A percentile compares a stretch with the other conserved stretches of the same genome.
Conservation (phyloP, 2,329 filamentous ascomycete genomes). For the Dothistroma septosporum region DNA sequence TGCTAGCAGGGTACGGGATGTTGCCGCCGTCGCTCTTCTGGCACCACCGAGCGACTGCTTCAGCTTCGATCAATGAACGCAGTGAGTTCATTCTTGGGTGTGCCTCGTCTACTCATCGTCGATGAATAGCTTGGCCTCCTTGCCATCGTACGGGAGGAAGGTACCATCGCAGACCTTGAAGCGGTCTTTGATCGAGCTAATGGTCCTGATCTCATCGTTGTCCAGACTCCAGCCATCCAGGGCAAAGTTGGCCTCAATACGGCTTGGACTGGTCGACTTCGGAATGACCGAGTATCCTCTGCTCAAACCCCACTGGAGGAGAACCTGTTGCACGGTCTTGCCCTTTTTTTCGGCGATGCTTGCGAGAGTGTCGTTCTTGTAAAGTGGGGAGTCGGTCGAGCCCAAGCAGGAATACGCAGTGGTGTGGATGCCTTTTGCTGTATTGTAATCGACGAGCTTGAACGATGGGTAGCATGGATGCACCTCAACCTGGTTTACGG, state of each 20-base stretch:
- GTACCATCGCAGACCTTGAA: constrained; percentile 73
- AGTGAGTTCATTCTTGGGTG: neutral
- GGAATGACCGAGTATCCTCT: constrained; percentile 81
- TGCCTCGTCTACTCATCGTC: constrained; percentile 15
- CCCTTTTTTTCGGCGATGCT: constrained; percentile 58
- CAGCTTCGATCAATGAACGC: too few species aligned
- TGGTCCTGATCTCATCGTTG: constrained; percentile 64
- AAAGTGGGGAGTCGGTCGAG: constrained; percentile 64
- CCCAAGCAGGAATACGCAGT: constrained; percentile 73
- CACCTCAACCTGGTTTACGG: constrained; percentile 79
- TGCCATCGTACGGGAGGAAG: constrained; percentile 15
- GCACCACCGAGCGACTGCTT: too few species aligned
- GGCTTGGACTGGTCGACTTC: constrained; percentile 70
- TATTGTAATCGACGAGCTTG: constrained; percentile 70
- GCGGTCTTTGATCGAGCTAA: constrained; percentile 65
- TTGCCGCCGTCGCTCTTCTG: too few species aligned
- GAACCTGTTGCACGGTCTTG: constrained; percentile 68
- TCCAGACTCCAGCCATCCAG: constrained; percentile 68
- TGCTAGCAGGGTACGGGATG: too few species aligned
- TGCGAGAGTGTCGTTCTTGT: constrained; percentile 61
- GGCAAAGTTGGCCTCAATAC: constrained; percentile 74
- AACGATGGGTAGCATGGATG: constrained; percentile 79
- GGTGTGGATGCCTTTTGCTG: constrained; percentile 67
- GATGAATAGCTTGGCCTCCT: constrained; percentile 16
- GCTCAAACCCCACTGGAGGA: constrained; percentile 75